Conservation (phyloP, 805 yeast species). For the Metschnikowia rubicola region DNA sequence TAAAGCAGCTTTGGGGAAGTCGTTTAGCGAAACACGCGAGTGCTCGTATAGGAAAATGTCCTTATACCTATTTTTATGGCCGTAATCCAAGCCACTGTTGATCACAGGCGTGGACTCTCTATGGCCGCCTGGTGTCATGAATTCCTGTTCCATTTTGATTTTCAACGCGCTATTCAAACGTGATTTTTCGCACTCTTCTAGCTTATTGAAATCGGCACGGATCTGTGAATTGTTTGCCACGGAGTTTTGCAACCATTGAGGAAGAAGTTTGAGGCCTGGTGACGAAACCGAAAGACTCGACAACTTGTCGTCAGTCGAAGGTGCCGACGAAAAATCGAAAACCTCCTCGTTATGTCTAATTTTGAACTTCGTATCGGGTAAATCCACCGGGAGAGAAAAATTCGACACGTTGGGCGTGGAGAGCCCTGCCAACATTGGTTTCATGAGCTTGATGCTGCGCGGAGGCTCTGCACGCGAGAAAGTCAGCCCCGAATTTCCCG, state of each 20-base stretch:
- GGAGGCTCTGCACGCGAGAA: conserved; percentile 1
- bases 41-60: conserved; percentile 21
- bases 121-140: conserved; percentile 18
- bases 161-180: conserved; percentile 46
- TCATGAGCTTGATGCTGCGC: background rate
- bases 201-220: conserved; percentile 47
- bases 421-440: background rate
- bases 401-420: conserved; percentile 45
- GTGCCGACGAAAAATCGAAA: conserved; percentile 12
- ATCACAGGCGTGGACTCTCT: conserved; percentile 38
- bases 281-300: conserved; percentile 5
- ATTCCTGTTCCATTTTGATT: conserved; percentile 1
- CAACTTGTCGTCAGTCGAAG: conserved; percentile 8
- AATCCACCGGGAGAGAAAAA: conserved; percentile 48
- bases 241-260: conserved; percentile 15
- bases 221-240: conserved; percentile 15
- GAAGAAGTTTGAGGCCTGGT: conserved; percentile 9
- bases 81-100: conserved; percentile 38
- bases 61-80: conserved; percentile 21
- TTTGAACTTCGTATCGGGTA: conserved; percentile 33
- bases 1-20: background rate
- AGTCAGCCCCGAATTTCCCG: background rate
- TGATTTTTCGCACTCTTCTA: conserved; percentile 68
- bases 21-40: conserved; percentile 15
- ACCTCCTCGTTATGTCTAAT: conserved; percentile 54